Percentiles rank a stretch among this genome's conserved stretches.
These are phyloP conservation scores for Phytophthora pluvialis DNA, from an alignment of 352 stramenopile genomes.

Conservation along the genomic window DNA sequence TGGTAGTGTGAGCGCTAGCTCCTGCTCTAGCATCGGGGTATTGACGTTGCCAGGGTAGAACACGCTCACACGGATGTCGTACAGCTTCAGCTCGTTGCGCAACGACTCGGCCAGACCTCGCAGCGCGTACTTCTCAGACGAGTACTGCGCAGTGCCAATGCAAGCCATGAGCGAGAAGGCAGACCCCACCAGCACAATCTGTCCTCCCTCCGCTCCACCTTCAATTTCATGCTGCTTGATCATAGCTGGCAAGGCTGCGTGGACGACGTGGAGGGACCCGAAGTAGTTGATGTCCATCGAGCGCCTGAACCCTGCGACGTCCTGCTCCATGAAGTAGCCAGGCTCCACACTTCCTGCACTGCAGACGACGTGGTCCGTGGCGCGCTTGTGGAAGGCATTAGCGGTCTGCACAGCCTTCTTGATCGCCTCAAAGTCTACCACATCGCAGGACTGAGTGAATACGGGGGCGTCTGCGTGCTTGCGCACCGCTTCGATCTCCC, in stretches of 20 bases:
- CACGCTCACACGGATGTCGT: conserved; percentile 46
- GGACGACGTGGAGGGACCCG: conserved; percentile 49
- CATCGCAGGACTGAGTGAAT: conserved; percentile 56
- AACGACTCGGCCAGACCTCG: conserved; percentile 62
- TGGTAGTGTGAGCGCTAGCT: conserved; percentile 43
- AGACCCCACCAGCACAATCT: conserved; percentile 56
- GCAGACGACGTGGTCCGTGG: conserved; percentile 59
- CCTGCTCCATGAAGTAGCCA: conserved; percentile 65
- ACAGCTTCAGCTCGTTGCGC: conserved; percentile 51
- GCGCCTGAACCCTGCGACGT: conserved; percentile 39
- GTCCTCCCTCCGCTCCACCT: conserved; percentile 27
- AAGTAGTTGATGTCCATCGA: conserved; percentile 76
- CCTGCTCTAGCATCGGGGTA: conserved; percentile 45
- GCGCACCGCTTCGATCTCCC: conserved; percentile 41
- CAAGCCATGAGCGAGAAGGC: conserved; percentile 54
- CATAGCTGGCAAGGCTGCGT: conserved; percentile 58
- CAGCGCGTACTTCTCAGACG: conserved; percentile 57
- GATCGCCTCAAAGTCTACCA: conserved; percentile 45
- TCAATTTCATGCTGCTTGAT: conserved; percentile 33
- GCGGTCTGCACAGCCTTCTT: conserved; percentile 46
- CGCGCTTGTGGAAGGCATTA: conserved; percentile 51
- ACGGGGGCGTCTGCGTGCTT: conserved; percentile 27
- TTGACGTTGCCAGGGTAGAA: conserved; percentile 62
- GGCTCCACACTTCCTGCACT: conserved; percentile 48
- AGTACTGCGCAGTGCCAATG: conserved; percentile 53